These are phyloP conservation scores for Murraya paniculata DNA, from an alignment of 345 rosid species.

Conservation along the genomic window DNA sequence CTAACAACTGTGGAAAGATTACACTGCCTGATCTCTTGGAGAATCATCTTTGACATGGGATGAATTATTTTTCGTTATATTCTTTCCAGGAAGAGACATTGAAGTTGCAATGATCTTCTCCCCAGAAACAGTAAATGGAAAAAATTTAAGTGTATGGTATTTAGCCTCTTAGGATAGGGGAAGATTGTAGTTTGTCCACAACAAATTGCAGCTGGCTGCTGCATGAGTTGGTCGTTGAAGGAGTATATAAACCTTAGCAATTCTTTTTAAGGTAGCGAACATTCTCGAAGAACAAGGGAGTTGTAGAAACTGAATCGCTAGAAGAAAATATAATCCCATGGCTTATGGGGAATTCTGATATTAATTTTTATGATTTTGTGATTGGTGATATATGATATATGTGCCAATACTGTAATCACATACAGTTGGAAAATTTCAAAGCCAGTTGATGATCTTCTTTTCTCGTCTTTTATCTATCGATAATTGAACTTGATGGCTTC, in stretches of 20 bases:
- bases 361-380: background rate
- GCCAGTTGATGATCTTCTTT: background rate
- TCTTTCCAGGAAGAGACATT: constrained; percentile 3
- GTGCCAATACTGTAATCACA: background rate
- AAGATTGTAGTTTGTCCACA: background rate
- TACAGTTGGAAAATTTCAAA: background rate
- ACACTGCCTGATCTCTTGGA: constrained; percentile 48
- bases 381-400: background rate
- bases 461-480: background rate
- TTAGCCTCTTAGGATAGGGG: background rate
- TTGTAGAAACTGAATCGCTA: background rate
- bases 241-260: background rate
- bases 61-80: background rate
- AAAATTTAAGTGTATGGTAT: background rate
- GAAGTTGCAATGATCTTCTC: background rate
- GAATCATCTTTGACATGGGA: constrained; percentile 20
- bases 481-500: background rate
- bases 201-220: background rate
- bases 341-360: background rate
- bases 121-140: background rate
- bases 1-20: constrained; percentile 57
- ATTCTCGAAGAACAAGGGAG: background rate
- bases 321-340: background rate
- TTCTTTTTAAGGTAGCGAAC: background rate
- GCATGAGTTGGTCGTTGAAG: background rate